Conservation (phyloP, 1,139 yeast species). For the Protomyces lactucae-debilis region DNA sequence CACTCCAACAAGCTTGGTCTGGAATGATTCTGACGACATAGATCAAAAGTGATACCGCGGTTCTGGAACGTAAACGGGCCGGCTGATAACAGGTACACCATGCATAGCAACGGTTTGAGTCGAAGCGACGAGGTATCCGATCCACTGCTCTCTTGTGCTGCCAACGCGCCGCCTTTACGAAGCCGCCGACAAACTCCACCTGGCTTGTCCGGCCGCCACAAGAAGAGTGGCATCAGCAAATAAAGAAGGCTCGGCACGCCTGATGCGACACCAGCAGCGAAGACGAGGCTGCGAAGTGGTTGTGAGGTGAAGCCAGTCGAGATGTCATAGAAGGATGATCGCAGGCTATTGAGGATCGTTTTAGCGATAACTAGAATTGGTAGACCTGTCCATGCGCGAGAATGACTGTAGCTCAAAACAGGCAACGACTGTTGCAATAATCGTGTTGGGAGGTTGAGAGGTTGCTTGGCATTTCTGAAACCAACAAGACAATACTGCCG, state of each 20-base stretch:
- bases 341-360: background rate
- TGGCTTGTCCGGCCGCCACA: background rate
- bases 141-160: background rate
- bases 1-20: too few species aligned
- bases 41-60: background rate
- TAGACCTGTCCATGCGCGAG: slow-evolving; percentile 18
- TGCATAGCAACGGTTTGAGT: background rate
- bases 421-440: background rate
- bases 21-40: too few species aligned
- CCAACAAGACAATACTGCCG: background rate
- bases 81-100: background rate
- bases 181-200: slow-evolving; percentile 12
- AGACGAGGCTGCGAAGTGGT: background rate
- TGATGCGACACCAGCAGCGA: slow-evolving; percentile 4
- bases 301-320: background rate
- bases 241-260: slow-evolving; percentile 12
- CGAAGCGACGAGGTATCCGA: background rate
- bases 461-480: slow-evolving; percentile 2
- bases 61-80: background rate
- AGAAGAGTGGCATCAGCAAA: slow-evolving; percentile 5
- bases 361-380: slow-evolving; percentile 1
- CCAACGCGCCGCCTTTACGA: background rate
- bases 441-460: background rate
- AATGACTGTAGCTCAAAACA: background rate
- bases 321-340: background rate